Base-by-base conservation (phyloP, 192 early-diverging fungal species). In the Coemansia biformis region DNA sequence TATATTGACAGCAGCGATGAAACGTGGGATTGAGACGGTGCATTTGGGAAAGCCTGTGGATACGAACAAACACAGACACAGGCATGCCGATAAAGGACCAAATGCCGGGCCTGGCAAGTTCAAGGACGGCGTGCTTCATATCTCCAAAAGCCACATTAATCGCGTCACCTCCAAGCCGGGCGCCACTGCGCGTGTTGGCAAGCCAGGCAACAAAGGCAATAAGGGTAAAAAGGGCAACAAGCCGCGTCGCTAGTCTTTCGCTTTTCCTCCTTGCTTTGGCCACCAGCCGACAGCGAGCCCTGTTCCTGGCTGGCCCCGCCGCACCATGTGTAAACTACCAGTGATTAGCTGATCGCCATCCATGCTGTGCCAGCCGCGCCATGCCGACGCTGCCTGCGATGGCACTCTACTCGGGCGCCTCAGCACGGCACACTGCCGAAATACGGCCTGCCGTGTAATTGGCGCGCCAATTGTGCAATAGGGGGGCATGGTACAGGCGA, bases 61-160 rank as follows among this genome's bases (percentile, higher is more conserved):
- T 5, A 17, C 23, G 11, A 54, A 36, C n/a, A 44, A 52, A 28
- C 18, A 31, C 2, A 33, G 43, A 26, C 40, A 31, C 6, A 53
- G 30, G 29, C 34, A 24, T 1, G 51, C 23, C 3, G 61, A 61
- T 10, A 35, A 62, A 4, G 69, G 69, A 1, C 57, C 59, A 17
- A 60, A 46, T 31, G 32, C 54, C 15, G 57, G 54, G 5, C 28
- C 39, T 3, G 69, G 69, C 8, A 51, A 24, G 17, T 55, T 57
- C 35, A 72, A 61, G 41, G 61, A 64, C 44, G 69, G 69, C 12
- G 57, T 65, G 17, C 29, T 72, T 36, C 61, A 64, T 31, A 48
- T 72, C 12, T 60, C 69, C 0, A 50, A 65, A 38, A 51, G 51
- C 17, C 61, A 72, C 11, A 71, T 71, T 30, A 55, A 71, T n/a